Percentiles rank a stretch among this genome's conserved stretches.
Conservation (phyloP, 139 green algal species). For the Tetradesmus obliquus region DNA sequence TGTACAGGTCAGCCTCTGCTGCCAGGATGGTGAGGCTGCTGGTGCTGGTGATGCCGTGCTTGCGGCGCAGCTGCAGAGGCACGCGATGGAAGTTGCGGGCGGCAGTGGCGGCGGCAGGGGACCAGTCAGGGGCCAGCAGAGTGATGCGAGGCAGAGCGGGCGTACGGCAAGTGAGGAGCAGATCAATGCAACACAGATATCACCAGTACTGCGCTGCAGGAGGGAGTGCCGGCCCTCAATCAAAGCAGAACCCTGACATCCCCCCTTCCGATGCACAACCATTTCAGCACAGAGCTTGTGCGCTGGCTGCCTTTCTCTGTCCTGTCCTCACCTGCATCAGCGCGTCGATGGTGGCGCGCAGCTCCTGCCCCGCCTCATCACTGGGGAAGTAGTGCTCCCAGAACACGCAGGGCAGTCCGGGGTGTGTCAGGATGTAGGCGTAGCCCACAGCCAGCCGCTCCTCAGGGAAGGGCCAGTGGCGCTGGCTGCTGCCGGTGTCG, state of each 20-base stretch:
- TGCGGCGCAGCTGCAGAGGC: conserved; percentile 52
- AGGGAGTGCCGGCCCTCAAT: too few species aligned
- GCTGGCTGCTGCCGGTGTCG: conserved; percentile 74
- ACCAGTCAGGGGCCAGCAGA: background rate
- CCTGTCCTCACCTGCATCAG: conserved; percentile 43
- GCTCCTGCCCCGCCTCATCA: background rate
- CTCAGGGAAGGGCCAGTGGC: conserved; percentile 87
- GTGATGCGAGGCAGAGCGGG: background rate
- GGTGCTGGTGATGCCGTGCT: conserved; percentile 60
- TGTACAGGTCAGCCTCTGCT: conserved; percentile 77
- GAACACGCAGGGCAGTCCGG: conserved; percentile 81
- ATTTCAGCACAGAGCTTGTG: too few species aligned
- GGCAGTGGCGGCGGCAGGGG: too few species aligned
- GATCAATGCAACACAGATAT: too few species aligned
- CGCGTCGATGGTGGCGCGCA: conserved; percentile 44
- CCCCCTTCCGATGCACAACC: too few species aligned
- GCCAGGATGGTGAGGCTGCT: conserved; percentile 70
- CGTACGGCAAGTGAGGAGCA: too few species aligned
- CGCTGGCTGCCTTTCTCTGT: too few species aligned
- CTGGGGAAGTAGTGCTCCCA: conserved; percentile 82
- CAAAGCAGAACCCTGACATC: too few species aligned
- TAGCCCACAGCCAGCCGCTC: conserved; percentile 82
- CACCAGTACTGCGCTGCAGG: too few species aligned
- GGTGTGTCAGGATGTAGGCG: conserved; percentile 96
- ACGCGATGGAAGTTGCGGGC: background rate